A percentile compares a stretch with the other conserved stretches of the same genome.
These are phyloP conservation scores for Floccularia luteovirens DNA, from an alignment of 768 basidiomycete genomes.

Conservation along the genomic window DNA sequence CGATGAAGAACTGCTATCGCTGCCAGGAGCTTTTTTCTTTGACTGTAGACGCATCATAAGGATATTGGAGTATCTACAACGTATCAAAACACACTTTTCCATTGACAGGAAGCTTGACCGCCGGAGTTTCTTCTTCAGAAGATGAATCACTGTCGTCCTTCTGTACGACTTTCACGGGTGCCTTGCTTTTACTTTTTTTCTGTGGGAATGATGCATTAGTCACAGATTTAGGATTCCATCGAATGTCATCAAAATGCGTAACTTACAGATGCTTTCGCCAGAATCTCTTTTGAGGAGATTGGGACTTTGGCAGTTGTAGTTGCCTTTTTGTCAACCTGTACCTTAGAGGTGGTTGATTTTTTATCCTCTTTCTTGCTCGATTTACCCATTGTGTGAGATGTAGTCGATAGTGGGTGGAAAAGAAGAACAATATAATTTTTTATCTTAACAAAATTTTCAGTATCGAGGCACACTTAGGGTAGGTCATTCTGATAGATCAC, in stretches of 20 bases:
- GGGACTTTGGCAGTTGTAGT: conserved; percentile 10
- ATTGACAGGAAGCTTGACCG: conserved; percentile 19
- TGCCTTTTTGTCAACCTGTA: conserved; percentile 22
- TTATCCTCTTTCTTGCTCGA: conserved; percentile 40
- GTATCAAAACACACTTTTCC: conserved; percentile 20
- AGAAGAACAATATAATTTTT: conserved; percentile 10
- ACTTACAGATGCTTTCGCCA: conserved; percentile 25
- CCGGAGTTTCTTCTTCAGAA: conserved; percentile 22
- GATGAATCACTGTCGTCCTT: conserved; percentile 19
- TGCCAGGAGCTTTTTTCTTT: conserved; percentile 32
- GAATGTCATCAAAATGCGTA: too few relatives aligned
- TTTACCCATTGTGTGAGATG: conserved; percentile 33
- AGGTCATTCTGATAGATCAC: conserved; percentile 16
- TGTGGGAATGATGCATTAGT: conserved; percentile 3
- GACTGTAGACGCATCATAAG: conserved; percentile 8
- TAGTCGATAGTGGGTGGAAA: conserved; percentile 10
- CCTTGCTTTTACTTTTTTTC: conserved; percentile 15
- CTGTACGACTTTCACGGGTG: conserved; percentile 16
- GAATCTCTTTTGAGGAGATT: conserved; percentile 14
- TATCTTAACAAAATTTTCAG: conserved; percentile 17
- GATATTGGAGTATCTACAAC: conserved; percentile 1
- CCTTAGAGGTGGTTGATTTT: conserved; percentile 19
- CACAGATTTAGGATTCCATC: not conserved
- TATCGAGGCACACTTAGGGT: conserved; percentile 22
- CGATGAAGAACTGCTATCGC: conserved; percentile 32